Evolutionary conservation across 331 rosid species (phyloP), one percentile per base, ranked within the genome.

Genomic region (Acacia concinna): DNA sequence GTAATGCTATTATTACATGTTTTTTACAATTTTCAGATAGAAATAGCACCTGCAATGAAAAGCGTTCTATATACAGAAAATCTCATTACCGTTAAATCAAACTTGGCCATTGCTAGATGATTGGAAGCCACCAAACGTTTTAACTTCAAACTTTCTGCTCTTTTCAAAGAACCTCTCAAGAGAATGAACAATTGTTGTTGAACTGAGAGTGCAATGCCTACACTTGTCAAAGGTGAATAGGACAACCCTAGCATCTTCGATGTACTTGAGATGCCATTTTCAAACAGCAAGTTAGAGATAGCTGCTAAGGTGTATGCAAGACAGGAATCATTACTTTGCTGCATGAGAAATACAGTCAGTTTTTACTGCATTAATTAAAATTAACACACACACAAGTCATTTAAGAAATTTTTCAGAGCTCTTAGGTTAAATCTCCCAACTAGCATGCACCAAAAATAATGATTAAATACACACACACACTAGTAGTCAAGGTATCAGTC

Each of bases 81-180:
- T 73, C 47, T 63, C 80, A 84, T 85, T 86, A 95, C 99, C 90
- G 93, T 93, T 82, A 95, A 89, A 71, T 93, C 96, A 84, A 95
- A 95, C 84, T 92, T 91, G 23, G 97, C 97, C 96, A 93, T 88
- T 62, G 97, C 93, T 82, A 95, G 93, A 89, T 95, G 99, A 90
- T 88, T 95, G 82, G 97, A 93, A 73, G 99, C 96, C 86, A 90
- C 91, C 84, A 95, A 83, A 59, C 89, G 91, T 81, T 91, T 91
- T 82, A 93, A 88, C 89, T 93, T 92, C 46, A 95, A 88, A 85
- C 85, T 91, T 81, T 95, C 97, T 47, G 99, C 99, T 86, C 99
- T 90, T 89, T 89, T 93, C 71, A 95, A 76, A 80, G 99, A 95
- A 78, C 97, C 99, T 84, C 93, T 91, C 87, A 93, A 85, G 75